A percentile compares a stretch with the other conserved stretches of the same genome.
These are phyloP conservation scores for Mycena sp. DNA, from an alignment of 1,284 basidiomycete species.

Conservation along the genomic window DNA sequence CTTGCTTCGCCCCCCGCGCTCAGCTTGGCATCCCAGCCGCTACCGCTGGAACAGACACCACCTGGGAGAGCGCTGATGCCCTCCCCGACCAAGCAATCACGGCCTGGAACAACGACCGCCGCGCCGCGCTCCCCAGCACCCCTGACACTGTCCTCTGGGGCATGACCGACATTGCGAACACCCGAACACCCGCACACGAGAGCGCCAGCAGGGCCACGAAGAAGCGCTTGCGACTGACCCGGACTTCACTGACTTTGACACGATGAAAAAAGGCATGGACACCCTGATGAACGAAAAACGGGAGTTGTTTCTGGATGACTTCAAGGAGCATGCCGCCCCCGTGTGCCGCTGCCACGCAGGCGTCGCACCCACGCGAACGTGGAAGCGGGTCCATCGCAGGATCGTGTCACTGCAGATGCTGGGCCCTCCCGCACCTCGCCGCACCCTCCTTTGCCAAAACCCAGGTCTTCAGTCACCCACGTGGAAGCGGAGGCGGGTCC, in stretches of 20 bases:
- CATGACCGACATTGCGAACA: conserved; percentile 16
- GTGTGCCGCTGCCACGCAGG: background rate
- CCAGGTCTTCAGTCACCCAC: background rate
- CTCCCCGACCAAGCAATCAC: conserved; percentile 11
- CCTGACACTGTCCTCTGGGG: conserved; percentile 19
- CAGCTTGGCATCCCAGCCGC: too few relatives aligned
- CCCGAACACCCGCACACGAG: conserved; percentile 12
- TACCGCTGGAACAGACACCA: conserved; percentile 19
- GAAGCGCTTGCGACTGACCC: background rate
- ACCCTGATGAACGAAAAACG: background rate
- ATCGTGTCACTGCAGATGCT: too few relatives aligned
- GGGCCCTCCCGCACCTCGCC: background rate
- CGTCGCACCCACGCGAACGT: conserved; percentile 2
- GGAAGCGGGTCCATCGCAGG: conserved; percentile 20
- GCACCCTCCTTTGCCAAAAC: background rate
- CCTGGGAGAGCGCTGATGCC: conserved; percentile 12
- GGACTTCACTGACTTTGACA: background rate
- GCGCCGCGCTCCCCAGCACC: background rate
- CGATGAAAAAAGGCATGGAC: conserved; percentile 3
- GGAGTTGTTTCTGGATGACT: background rate
- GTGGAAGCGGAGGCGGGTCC: too few relatives aligned
- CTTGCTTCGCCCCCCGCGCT: too few relatives aligned
- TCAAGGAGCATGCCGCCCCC: background rate
- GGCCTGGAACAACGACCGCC: background rate
- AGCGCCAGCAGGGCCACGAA: conserved; percentile 17